Evolutionary conservation across 1,284 basidiomycete species (phyloP).

Genomic region (Rhodotorula mucilaginosa): DNA sequence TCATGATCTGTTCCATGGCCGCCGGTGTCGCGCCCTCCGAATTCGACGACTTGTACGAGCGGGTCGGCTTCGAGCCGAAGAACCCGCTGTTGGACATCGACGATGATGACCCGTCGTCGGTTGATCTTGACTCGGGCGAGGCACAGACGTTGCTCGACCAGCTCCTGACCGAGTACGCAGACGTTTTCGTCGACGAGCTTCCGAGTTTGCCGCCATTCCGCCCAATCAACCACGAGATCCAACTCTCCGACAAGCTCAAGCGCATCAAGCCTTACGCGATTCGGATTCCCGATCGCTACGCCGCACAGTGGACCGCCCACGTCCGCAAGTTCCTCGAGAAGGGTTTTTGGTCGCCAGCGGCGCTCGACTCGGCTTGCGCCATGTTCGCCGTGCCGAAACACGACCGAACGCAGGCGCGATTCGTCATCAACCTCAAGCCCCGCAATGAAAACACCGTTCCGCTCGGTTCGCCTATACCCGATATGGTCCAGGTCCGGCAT

Average conservation of each 20-base stretch:
- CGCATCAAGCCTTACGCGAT: background rate
- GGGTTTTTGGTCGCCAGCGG: conserved; percentile 7
- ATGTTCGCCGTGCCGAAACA: conserved; percentile 21
- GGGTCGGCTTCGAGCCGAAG: too few relatives aligned
- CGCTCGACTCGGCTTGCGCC: conserved; percentile 16
- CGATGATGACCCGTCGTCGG: too few relatives aligned
- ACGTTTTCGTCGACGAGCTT: conserved; percentile 13
- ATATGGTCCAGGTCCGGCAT: conserved; percentile 47
- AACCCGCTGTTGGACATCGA: too few relatives aligned
- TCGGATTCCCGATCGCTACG: conserved; percentile 10
- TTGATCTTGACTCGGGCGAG: too few relatives aligned
- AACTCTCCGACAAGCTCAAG: background rate
- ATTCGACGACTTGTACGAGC: too few relatives aligned
- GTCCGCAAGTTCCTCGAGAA: conserved; percentile 2
- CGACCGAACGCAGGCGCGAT: conserved; percentile 6
- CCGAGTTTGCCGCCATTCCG: conserved; percentile 10
- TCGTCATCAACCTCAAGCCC: conserved; percentile 19
- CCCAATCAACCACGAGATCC: conserved; percentile 17
- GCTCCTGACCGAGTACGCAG: background rate
- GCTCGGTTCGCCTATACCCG: conserved; percentile 37
- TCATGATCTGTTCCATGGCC: too few relatives aligned
- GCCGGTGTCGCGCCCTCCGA: too few relatives aligned
- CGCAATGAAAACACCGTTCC: conserved; percentile 48
- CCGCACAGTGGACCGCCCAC: conserved; percentile 11
- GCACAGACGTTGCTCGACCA: too few relatives aligned